Conservation (phyloP, 1,284 basidiomycete genomes). For the Marasmius oreades region DNA sequence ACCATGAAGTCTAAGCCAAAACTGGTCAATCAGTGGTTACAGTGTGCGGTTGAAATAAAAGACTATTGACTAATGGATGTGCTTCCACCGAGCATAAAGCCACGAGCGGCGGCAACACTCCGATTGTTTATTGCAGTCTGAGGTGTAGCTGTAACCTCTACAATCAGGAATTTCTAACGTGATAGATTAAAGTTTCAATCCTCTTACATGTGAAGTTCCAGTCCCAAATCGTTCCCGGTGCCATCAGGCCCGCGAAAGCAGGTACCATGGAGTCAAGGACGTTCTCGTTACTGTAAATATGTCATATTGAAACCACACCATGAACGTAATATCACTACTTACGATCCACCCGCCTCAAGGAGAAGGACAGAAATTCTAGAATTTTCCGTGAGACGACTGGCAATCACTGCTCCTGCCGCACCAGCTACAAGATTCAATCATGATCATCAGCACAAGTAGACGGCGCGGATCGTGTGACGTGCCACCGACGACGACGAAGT, state of each 20-base stretch:
- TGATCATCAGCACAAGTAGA: not conserved
- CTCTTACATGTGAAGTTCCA: constrained; percentile 30
- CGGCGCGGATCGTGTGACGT: not conserved
- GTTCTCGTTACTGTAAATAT: constrained; percentile 18
- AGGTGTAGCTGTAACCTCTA: constrained; percentile 24
- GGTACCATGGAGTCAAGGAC: constrained; percentile 19
- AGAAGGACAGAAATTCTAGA: constrained; percentile 12
- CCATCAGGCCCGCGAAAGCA: constrained; percentile 16
- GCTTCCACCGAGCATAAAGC: constrained; percentile 34
- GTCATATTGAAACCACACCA: not conserved
- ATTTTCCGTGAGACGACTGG: constrained; percentile 25
- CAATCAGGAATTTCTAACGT: too few species aligned
- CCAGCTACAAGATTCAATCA: constrained; percentile 22
- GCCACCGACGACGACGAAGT: constrained; percentile 27
- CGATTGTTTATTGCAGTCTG: constrained; percentile 29
- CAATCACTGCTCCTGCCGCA: constrained; percentile 25
- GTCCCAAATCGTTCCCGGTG: constrained; percentile 20
- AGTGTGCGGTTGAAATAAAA: too few species aligned
- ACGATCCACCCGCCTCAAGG: constrained; percentile 13
- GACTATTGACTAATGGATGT: constrained; percentile 32
- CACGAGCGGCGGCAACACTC: constrained; percentile 26
- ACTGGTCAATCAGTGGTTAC: too few species aligned
- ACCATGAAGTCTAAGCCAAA: constrained; percentile 33
- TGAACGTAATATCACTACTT: constrained; percentile 3
- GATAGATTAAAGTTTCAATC: too few species aligned